Base-by-base conservation (phyloP, 805 yeast species). In the Pachysolen tannophilus region DNA sequence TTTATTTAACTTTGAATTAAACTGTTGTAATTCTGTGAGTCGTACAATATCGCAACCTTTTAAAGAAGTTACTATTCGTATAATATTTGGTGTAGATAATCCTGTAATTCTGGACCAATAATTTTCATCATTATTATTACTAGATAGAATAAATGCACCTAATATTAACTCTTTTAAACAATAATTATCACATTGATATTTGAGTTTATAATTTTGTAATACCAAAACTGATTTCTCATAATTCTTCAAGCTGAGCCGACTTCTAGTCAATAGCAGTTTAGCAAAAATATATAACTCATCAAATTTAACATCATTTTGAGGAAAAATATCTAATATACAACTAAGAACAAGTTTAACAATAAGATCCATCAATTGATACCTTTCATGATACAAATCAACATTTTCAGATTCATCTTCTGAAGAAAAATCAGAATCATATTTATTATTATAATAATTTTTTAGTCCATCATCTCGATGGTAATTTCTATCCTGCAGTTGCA, bases 311-410 rank as follows among this genome's bases (percentile, higher is more conserved):
- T 11, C 5, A 23, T 23, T 23, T 11, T 14, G 5, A 14, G 26
- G 5, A 7, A 23, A 23, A 11, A 11, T 11, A 7, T n/a, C 23
- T 26, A 26, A 9, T 25, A 30, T 8, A 3, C n/a, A n/a, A 34
- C 8, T 8, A 4, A 14, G 13, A 11, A 35, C 23, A 2, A 35
- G 4, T 3, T 20, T 20, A n/a, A 35, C 32, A 11, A 35, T 21
- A 16, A 35, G 16, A 16, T 30, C 19, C 39, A 36, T 36, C 33
- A 36, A 36, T n/a, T n/a, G n/a, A n/a, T n/a, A n/a, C n/a, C n/a
- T n/a, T n/a, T n/a, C n/a, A n/a, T n/a, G n/a, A n/a, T n/a, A n/a
- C n/a, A n/a, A n/a, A n/a, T n/a, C n/a, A n/a, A n/a, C n/a, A n/a
- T n/a, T n/a, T n/a, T n/a, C n/a, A n/a, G n/a, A n/a, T n/a, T n/a